Conservation (phyloP, 2,329 filamentous ascomycete species). For the Phoma herbarum region DNA sequence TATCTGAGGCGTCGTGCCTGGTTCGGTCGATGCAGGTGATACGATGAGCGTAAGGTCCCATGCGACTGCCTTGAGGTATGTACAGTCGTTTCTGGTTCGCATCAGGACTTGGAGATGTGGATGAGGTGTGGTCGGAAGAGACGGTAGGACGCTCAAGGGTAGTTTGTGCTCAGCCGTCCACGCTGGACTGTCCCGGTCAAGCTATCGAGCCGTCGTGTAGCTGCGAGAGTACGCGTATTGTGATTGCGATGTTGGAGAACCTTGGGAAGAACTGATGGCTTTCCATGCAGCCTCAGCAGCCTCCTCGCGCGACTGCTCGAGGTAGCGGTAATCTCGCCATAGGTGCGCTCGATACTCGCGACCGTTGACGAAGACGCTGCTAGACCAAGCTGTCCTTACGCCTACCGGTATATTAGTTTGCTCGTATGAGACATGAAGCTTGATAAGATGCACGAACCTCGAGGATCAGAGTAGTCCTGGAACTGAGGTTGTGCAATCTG, state of each 20-base stretch:
- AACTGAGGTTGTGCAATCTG: constrained; percentile 49
- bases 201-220: constrained; percentile 36
- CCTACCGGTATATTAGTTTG: constrained; percentile 35
- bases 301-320: constrained; percentile 50
- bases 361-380: constrained; percentile 47
- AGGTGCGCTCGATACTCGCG: constrained; percentile 46
- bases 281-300: constrained; percentile 49
- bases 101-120: not conserved
- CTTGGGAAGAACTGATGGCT: constrained; percentile 32
- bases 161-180: not conserved
- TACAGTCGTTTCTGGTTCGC: not conserved
- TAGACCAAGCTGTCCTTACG: constrained; percentile 49
- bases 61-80: not conserved
- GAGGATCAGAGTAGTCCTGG: constrained; percentile 50
- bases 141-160: not conserved
- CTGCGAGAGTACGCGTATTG: constrained; percentile 33
- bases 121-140: not conserved
- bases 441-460: constrained; percentile 36
- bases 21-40: not conserved
- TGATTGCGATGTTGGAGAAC: constrained; percentile 21
- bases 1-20: not conserved
- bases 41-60: not conserved
- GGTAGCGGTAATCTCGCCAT: constrained; percentile 50
- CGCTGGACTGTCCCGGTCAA: not conserved
- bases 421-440: not conserved